A percentile compares a stretch with the other conserved stretches of the same genome.
phyloP scores from a whole-genome alignment of 441 rosid species.

The Eutrema salsugineum region DNA sequence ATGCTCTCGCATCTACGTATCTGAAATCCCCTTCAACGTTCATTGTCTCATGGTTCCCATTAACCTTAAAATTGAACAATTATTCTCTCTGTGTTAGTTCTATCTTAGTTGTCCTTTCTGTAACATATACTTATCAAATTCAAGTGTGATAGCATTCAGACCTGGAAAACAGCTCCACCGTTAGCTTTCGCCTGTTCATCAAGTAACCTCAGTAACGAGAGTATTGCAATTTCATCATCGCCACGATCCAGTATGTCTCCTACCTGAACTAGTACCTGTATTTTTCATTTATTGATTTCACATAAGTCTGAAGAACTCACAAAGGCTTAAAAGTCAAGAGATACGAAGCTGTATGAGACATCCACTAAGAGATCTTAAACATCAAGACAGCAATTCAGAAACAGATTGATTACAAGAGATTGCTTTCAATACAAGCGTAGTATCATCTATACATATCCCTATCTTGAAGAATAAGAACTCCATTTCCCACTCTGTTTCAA shows the following conservation, averaged over 20 bases:
- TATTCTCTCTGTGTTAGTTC: background rate
- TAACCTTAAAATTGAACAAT: slow-evolving; percentile 40
- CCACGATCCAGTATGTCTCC: slow-evolving; percentile 95
- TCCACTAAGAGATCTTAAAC: background rate
- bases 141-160: slow-evolving; percentile 12
- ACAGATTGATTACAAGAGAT: background rate
- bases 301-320: background rate
- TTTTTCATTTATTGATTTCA: slow-evolving; percentile 10
- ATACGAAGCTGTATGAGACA: background rate
- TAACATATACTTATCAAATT: background rate
- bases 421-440: background rate
- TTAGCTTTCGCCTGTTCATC: slow-evolving; percentile 74
- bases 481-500: background rate
- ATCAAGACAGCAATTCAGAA: background rate
- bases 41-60: slow-evolving; percentile 95
- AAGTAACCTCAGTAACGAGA: slow-evolving; percentile 68
- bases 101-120: background rate
- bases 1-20: slow-evolving; percentile 73
- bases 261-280: slow-evolving; percentile 74
- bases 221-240: slow-evolving; percentile 79
- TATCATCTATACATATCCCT: background rate
- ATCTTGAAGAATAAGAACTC: background rate
- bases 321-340: background rate
- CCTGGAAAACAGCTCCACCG: slow-evolving; percentile 97
- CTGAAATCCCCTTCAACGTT: slow-evolving; percentile 91